Conservation (phyloP, 1,284 basidiomycete genomes). For the Rhodotorula sp. region DNA sequence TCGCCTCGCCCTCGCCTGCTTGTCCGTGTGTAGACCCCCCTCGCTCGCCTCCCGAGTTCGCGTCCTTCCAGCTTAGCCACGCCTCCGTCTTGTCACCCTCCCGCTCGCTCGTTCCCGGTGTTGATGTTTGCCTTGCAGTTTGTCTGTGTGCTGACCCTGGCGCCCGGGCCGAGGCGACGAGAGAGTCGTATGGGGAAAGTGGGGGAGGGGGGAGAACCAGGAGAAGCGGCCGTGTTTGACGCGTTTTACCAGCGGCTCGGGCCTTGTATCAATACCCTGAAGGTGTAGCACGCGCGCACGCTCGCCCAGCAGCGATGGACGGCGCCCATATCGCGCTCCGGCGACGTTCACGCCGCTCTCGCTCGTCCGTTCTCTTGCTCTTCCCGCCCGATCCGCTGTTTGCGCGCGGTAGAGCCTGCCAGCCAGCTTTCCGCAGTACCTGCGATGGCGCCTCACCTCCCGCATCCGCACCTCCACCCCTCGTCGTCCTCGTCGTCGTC, state of each 20-base stretch:
- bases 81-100: not conserved
- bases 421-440: too few relatives aligned
- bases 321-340: too few relatives aligned
- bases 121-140: not conserved
- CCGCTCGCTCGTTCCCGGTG: not conserved
- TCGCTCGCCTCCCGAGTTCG: too few relatives aligned
- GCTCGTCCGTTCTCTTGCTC: not conserved
- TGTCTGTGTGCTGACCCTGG: not conserved
- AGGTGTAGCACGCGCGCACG: too few relatives aligned
- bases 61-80: not conserved
- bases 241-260: too few relatives aligned
- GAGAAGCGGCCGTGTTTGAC: too few relatives aligned
- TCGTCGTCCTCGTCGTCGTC: not conserved
- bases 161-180: too few relatives aligned
- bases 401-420: too few relatives aligned
- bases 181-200: not conserved
- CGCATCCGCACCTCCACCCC: not conserved
- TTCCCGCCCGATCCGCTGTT: not conserved
- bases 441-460: constrained; percentile 7
- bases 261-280: too few relatives aligned
- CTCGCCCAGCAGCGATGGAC: too few relatives aligned
- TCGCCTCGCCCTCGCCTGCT: not conserved
- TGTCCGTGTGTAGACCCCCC: not conserved
- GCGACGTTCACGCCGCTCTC: not conserved
- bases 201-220: not conserved